phyloP scores from a whole-genome alignment of 192 early-diverging fungal genomes.

The Obelidium mucronatum region DNA sequence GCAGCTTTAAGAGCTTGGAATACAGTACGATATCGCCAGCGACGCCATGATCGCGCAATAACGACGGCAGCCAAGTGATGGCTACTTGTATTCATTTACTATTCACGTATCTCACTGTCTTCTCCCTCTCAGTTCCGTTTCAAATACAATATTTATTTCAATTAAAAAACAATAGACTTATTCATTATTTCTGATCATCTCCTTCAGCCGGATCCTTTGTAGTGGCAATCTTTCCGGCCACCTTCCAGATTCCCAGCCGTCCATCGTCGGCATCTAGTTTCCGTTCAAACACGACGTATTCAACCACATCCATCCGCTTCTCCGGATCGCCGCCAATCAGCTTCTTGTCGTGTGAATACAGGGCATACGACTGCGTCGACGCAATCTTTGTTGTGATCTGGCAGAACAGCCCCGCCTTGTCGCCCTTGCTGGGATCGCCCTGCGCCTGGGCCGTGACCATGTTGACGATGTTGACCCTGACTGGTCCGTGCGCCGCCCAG shows the following conservation, averaged over 20 bases:
- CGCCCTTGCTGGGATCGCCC: background rate
- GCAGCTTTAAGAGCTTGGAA: constrained; percentile 48
- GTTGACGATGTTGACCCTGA: constrained; percentile 9
- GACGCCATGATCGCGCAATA: constrained; percentile 45
- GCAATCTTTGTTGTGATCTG: constrained; percentile 24
- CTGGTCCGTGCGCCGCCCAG: constrained; percentile 14
- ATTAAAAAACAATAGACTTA: too few species aligned
- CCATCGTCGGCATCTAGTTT: constrained; percentile 16
- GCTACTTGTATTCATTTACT: too few species aligned
- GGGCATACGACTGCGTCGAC: constrained; percentile 26
- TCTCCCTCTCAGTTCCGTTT: too few species aligned
- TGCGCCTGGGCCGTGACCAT: constrained; percentile 6
- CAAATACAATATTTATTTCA: too few species aligned
- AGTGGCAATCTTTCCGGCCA: constrained; percentile 34
- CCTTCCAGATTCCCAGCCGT: constrained; percentile 3
- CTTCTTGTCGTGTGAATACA: background rate
- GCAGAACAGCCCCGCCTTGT: background rate
- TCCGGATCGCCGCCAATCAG: constrained; percentile 37
- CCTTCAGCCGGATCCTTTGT: background rate
- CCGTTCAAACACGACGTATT: constrained; percentile 38
- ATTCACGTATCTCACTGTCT: too few species aligned
- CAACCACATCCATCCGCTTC: constrained; percentile 11
- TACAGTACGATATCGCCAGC: constrained; percentile 37
- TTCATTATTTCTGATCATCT: background rate
- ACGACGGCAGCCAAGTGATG: constrained; percentile 33